A percentile compares a stretch with the other conserved stretches of the same genome.
These are phyloP conservation scores for Spathaspora passalidarum DNA, from an alignment of 805 yeast genomes.

Conservation along the genomic window DNA sequence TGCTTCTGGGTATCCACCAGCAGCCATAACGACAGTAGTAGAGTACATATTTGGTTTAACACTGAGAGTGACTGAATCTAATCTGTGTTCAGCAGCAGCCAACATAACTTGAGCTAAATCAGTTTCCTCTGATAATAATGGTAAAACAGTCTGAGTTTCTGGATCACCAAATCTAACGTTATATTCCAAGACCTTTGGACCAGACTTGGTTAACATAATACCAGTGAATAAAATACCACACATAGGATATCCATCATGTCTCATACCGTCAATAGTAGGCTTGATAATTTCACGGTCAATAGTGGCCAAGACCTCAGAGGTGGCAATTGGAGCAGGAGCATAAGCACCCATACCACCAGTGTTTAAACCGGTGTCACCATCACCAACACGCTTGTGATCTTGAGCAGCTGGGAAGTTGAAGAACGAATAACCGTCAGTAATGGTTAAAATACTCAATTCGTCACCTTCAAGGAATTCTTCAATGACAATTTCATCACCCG, in stretches of 20 bases:
- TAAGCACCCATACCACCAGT: constrained; percentile 99
- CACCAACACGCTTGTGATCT: constrained; percentile 94
- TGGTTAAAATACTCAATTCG: constrained; percentile 87
- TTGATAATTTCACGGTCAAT: constrained; percentile 75
- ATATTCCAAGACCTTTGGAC: constrained; percentile 92
- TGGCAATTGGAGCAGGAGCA: constrained; percentile 96
- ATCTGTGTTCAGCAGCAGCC: constrained; percentile 91
- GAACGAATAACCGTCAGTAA: constrained; percentile 90
- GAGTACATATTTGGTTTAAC: constrained; percentile 59
- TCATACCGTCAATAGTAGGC: constrained; percentile 95
- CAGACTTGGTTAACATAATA: constrained; percentile 74
- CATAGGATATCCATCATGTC: constrained; percentile 92
- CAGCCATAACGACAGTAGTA: constrained; percentile 93
- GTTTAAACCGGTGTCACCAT: constrained; percentile 90
- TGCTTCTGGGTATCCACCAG: constrained; percentile 93
- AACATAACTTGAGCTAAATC: constrained; percentile 90
- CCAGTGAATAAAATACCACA: constrained; percentile 96
- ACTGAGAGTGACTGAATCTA: constrained; percentile 71
- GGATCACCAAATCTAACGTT: constrained; percentile 99
- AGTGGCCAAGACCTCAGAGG: constrained; percentile 64
- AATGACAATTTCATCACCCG: constrained; percentile 90
- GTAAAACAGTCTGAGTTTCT: constrained; percentile 95
- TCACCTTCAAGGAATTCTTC: constrained; percentile 97
- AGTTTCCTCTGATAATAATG: constrained; percentile 76
- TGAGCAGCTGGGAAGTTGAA: constrained; percentile 95